Conservation (phyloP, 331 rosid genomes). For the Arachis monticola region DNA sequence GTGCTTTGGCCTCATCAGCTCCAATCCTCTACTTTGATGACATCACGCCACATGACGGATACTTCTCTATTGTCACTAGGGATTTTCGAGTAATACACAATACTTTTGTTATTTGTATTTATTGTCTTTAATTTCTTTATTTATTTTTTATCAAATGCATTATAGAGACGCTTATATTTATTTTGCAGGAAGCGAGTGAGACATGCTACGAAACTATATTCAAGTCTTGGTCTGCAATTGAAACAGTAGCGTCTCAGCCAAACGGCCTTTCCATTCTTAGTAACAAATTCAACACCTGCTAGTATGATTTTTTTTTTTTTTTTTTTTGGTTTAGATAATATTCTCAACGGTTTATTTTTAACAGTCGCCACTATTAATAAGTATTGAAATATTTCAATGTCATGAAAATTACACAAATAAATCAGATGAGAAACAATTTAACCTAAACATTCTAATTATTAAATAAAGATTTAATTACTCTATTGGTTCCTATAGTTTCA, state of each 20-base stretch:
- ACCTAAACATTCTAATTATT: too few species aligned
- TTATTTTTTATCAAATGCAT: not conserved
- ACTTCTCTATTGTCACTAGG: constrained; percentile 48
- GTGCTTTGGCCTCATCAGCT: constrained; percentile 73
- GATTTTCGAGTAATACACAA: constrained; percentile 52
- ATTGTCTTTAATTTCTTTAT: not conserved
- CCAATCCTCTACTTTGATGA: constrained; percentile 65
- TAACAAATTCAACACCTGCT: constrained; percentile 61
- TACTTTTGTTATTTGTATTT: not conserved
- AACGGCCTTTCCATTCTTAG: constrained; percentile 57
- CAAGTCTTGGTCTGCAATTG: constrained; percentile 62
- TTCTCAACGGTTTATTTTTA: too few species aligned
- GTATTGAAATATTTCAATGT: too few species aligned
- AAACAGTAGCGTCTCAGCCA: constrained; percentile 43
- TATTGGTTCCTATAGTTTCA: too few species aligned
- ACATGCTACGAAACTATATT: constrained; percentile 56
- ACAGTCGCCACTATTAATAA: too few species aligned
- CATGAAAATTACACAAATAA: too few species aligned
- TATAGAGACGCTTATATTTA: too few species aligned
- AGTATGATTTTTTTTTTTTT: constrained; percentile 26
- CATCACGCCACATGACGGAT: constrained; percentile 53
- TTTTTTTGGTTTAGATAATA: too few species aligned
- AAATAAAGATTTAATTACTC: too few species aligned
- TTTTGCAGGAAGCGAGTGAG: constrained; percentile 58
- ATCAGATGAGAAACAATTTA: too few species aligned